phyloP scores from a whole-genome alignment of 1,284 basidiomycete genomes.

The Irpex sp. region DNA sequence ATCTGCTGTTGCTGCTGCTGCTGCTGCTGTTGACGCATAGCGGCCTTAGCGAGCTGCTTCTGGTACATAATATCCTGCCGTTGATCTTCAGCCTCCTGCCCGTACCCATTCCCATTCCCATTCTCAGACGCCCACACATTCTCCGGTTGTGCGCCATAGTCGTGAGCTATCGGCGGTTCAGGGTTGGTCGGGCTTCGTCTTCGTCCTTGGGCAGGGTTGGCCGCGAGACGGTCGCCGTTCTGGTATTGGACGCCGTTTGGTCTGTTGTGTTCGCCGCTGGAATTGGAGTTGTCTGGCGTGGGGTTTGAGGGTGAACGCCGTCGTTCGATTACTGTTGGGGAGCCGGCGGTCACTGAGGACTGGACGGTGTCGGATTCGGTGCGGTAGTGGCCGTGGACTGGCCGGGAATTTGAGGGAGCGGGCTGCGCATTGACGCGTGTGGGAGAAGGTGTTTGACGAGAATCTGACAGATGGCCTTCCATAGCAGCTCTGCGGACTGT shows the following conservation, averaged over 20 bases:
- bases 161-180: conserved; percentile 47
- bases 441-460: conserved; percentile 56
- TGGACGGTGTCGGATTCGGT: conserved; percentile 74
- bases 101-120: conserved; percentile 23
- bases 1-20: conserved; percentile 13
- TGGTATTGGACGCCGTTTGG: conserved; percentile 10
- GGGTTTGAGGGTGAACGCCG: conserved; percentile 19
- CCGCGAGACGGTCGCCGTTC: conserved; percentile 18
- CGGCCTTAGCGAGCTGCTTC: conserved; percentile 3
- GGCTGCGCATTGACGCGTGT: conserved; percentile 29
- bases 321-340: conserved; percentile 40
- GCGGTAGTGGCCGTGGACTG: conserved; percentile 45
- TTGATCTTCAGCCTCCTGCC: conserved; percentile 28
- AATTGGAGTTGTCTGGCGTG: not conserved
- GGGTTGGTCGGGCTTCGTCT: conserved; percentile 62
- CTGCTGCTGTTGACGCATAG: conserved; percentile 10
- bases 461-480: conserved; percentile 14
- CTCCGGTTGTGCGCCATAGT: conserved; percentile 28
- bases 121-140: conserved; percentile 52
- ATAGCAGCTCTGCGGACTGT: not conserved
- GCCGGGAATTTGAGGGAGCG: conserved; percentile 19
- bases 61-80: conserved; percentile 10
- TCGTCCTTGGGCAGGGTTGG: conserved; percentile 28
- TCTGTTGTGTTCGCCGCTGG: conserved; percentile 10
- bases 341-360: conserved; percentile 29